phyloP scores from a whole-genome alignment of 2,329 filamentous ascomycete genomes.

The Penicillium sp. region DNA sequence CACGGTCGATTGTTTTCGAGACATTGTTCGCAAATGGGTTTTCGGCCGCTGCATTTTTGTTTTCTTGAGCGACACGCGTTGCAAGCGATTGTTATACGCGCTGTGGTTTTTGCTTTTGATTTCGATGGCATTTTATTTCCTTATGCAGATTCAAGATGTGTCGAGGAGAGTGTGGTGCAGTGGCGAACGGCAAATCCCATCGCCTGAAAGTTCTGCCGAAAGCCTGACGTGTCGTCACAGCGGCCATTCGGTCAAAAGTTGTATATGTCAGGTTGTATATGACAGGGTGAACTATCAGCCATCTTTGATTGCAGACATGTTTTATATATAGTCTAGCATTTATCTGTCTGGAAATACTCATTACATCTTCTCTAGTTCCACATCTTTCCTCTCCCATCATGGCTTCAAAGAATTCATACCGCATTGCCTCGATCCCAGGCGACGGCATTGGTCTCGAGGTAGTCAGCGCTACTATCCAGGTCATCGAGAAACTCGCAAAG shows the following conservation, averaged over 20 bases:
- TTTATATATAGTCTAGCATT: too few species aligned
- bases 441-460: conserved; percentile 65
- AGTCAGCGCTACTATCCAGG: conserved; percentile 54
- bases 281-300: not conserved
- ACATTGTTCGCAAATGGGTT: conserved; percentile 39
- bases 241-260: not conserved
- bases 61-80: conserved; percentile 44
- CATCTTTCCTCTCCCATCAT: not conserved
- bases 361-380: not conserved
- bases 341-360: too few species aligned
- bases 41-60: conserved; percentile 39
- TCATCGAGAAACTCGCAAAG: conserved; percentile 47
- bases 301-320: too few species aligned
- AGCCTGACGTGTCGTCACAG: not conserved
- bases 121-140: conserved; percentile 7
- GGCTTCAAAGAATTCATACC: conserved; percentile 35
- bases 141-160: not conserved
- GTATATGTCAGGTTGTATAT: too few species aligned
- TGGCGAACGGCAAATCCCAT: not conserved
- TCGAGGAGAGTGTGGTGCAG: not conserved
- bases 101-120: conserved; percentile 26
- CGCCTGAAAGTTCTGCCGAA: conserved; percentile 20
- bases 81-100: conserved; percentile 42
- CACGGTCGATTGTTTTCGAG: conserved; percentile 34
- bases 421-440: conserved; percentile 60